Base-by-base conservation (phyloP, 2,329 filamentous ascomycete species). In the Westerdykella sp. region DNA sequence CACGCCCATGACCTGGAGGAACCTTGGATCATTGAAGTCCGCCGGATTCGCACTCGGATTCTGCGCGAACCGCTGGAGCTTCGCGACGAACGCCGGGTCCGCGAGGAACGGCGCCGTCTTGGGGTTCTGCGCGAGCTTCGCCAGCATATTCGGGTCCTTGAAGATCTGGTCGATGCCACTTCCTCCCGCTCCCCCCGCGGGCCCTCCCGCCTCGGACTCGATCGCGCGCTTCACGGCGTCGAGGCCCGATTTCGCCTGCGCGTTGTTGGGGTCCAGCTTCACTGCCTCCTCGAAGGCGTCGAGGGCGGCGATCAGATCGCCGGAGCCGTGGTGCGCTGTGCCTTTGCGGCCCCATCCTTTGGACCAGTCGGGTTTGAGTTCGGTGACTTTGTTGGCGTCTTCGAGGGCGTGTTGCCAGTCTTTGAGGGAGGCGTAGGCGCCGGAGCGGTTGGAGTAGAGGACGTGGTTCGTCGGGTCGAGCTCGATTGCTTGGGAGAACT, bases 261-360 rank as follows among this genome's bases (percentile, higher is more conserved):
- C 87, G 66, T 98, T 98, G 69, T 77, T 82, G 37, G 90, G 83
- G 65, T 98, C 93, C 43, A 91, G 77, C 75, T 96, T 95, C 55
- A 96, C 75, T n/a, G 91, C 93, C 66, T 94, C 80, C 62, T 95
- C 86, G 67, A 94, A 98, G 16, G 94, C 89, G 60, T 96, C 89
- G 50, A 84, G 80, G 28, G 93, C 89, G 38, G 81, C 85, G 39
- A 93, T 74, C 16, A 97, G 77, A 65, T 98, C 88, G 40, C 90
- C 87, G 47, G 83, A 74, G 37, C 93, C 93, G 68, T 95, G 93
- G 28, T 90, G 77, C 43, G 93, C 93, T 50, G 89, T 84, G 54
- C 91, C 93, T 69, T 96, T 96, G 48, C 93, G 83, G 46, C 86
- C 84, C 85, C 88, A 96, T 54, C 93, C 93, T 73, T 97, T 97